Percentiles rank a stretch among this genome's conserved stretches.
Evolutionary conservation across 2,329 filamentous ascomycete species (phyloP).

Genomic region (Sclerotiophoma versabilis): DNA sequence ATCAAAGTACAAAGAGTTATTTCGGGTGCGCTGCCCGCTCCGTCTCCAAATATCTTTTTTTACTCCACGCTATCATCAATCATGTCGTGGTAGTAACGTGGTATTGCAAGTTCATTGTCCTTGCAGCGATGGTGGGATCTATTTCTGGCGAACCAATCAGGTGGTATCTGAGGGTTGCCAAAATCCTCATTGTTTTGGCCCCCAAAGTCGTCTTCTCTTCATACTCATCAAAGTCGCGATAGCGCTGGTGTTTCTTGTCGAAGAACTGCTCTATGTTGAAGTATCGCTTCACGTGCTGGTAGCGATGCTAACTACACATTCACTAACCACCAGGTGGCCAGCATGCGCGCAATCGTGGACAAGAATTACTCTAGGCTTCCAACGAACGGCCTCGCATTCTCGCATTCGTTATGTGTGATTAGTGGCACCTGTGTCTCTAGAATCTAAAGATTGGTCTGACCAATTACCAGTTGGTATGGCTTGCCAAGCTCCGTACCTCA

Average conservation of each 20-base stretch:
- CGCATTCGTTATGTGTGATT: neutral
- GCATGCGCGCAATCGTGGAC: neutral
- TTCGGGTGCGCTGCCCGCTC: neutral
- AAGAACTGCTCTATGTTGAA: too few relatives aligned
- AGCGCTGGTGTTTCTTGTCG: neutral
- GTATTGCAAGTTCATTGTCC: neutral
- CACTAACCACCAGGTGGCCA: too few relatives aligned
- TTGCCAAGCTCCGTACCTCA: neutral
- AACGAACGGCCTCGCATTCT: neutral
- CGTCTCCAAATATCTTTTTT: neutral
- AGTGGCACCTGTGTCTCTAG: neutral
- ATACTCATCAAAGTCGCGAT: neutral
- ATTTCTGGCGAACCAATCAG: neutral
- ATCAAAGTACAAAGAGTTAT: neutral
- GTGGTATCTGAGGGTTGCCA: neutral
- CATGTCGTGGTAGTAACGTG: neutral
- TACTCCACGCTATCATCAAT: neutral
- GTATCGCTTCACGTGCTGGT: too few relatives aligned
- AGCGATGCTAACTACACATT: too few relatives aligned
- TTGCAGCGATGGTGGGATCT: neutral
- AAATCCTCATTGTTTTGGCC: neutral
- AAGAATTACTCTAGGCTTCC: neutral
- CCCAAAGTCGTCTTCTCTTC: neutral
- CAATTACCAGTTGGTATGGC: neutral
- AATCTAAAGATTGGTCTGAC: neutral